A percentile compares a stretch with the other conserved stretches of the same genome.
These are phyloP conservation scores for Uronychia binucleata DNA, from an alignment of 73 alveolate species.

Conservation along the genomic window DNA sequence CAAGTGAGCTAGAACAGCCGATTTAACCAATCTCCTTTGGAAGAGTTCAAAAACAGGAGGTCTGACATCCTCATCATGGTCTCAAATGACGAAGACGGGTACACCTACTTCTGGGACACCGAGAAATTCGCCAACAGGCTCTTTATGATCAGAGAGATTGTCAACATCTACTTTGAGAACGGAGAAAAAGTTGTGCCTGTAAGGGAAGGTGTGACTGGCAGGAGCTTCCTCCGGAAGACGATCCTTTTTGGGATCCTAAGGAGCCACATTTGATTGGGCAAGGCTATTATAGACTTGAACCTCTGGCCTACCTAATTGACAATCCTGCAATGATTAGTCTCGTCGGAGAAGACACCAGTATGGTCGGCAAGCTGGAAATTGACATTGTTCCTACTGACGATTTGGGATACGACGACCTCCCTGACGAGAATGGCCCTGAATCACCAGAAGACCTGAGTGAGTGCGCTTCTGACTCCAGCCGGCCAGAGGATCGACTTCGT, in stretches of 20 bases:
- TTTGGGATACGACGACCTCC: slow-evolving; percentile 68
- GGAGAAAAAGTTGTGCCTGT: slow-evolving; percentile 26
- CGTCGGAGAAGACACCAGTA: slow-evolving; percentile 66
- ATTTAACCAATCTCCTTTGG: slow-evolving; percentile 22
- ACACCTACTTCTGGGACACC: slow-evolving; percentile 48
- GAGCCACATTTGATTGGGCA: slow-evolving; percentile 85
- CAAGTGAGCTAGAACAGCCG: no score
- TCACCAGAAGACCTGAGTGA: slow-evolving; percentile 57
- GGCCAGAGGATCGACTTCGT: neutral
- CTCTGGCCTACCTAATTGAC: slow-evolving; percentile 88
- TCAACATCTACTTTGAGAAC: slow-evolving; percentile 46
- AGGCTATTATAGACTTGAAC: slow-evolving; percentile 85
- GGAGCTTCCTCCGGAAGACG: slow-evolving; percentile 73
- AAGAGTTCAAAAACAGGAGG: slow-evolving; percentile 45
- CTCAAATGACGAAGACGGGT: slow-evolving; percentile 40
- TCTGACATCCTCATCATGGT: slow-evolving; percentile 57
- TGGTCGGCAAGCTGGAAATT: slow-evolving; percentile 73
- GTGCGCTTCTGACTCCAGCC: slow-evolving; percentile 24
- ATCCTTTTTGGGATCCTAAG: slow-evolving; percentile 94
- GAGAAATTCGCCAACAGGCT: slow-evolving; percentile 63
- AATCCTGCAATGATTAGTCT: slow-evolving; percentile 77
- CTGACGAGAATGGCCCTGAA: slow-evolving; percentile 70
- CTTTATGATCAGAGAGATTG: slow-evolving; percentile 50
- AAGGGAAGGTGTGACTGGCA: slow-evolving; percentile 1
- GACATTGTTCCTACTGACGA: slow-evolving; percentile 78